These are phyloP conservation scores for Metschnikowia lunata DNA, from an alignment of 805 yeast genomes.

Conservation along the genomic window DNA sequence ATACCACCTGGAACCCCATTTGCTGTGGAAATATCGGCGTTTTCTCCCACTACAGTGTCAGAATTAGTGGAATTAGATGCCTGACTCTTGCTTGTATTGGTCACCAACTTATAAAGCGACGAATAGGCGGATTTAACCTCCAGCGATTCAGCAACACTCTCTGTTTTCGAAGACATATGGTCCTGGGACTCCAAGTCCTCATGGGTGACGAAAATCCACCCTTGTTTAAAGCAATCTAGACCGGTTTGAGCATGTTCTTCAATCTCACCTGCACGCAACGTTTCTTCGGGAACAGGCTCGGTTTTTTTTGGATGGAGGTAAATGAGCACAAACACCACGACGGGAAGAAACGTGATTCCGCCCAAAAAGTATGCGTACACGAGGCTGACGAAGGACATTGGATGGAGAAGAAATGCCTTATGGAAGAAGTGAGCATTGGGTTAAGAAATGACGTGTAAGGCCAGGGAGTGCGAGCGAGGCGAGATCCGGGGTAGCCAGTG, in stretches of 20 bases:
- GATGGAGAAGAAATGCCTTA: neutral
- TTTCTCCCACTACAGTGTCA: neutral
- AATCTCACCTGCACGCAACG: slow-evolving; percentile 57
- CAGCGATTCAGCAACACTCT: slow-evolving; percentile 35
- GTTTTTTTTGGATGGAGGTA: slow-evolving; percentile 36
- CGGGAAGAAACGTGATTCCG: slow-evolving; percentile 76
- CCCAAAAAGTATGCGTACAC: slow-evolving; percentile 61
- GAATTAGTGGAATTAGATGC: neutral
- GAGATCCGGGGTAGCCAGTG: slow-evolving; percentile 8
- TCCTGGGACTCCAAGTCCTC: slow-evolving; percentile 51
- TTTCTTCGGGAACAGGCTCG: slow-evolving; percentile 15
- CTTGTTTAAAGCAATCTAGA: slow-evolving; percentile 57
- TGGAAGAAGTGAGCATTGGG: neutral
- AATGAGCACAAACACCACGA: slow-evolving; percentile 38
- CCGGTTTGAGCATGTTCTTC: slow-evolving; percentile 60
- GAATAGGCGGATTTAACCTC: slow-evolving; percentile 55
- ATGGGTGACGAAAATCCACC: slow-evolving; percentile 83
- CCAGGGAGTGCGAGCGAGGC: neutral
- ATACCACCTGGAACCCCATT: neutral
- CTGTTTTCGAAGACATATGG: slow-evolving; percentile 47
- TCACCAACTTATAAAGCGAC: slow-evolving; percentile 55
- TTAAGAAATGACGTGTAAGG: neutral
- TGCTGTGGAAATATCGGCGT: neutral
- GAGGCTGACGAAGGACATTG: slow-evolving; percentile 18
- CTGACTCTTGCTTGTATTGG: slow-evolving; percentile 19